These are phyloP conservation scores for Tylopilus sp. DNA, from an alignment of 768 basidiomycete genomes.

Conservation along the genomic window DNA sequence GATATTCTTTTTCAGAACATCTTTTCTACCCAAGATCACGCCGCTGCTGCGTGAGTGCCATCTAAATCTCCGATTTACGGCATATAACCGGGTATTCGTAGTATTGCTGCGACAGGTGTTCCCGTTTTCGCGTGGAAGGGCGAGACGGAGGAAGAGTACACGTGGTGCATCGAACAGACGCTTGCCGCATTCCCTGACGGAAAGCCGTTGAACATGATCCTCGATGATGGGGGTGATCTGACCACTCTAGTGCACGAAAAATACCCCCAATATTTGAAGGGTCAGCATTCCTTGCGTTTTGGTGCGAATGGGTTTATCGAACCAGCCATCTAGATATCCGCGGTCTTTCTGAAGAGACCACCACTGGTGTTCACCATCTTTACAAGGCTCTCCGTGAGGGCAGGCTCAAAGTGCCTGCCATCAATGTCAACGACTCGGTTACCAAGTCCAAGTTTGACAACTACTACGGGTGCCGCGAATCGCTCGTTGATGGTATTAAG, in stretches of 20 bases:
- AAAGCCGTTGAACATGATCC: slow-evolving; percentile 93
- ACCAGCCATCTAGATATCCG: slow-evolving; percentile 57
- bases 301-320: neutral
- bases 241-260: slow-evolving; percentile 95
- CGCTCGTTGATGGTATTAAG: slow-evolving; percentile 99
- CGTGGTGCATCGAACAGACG: slow-evolving; percentile 98
- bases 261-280: slow-evolving; percentile 83
- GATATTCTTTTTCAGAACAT: slow-evolving; percentile 66
- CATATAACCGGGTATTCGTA: slow-evolving; percentile 27
- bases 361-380: slow-evolving; percentile 98
- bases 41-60: slow-evolving; percentile 82
- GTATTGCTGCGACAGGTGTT: slow-evolving; percentile 96
- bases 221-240: slow-evolving; percentile 98
- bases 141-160: slow-evolving; percentile 98
- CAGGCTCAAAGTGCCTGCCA: slow-evolving; percentile 94
- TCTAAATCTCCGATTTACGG: neutral
- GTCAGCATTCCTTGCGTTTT: slow-evolving; percentile 35
- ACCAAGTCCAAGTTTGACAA: slow-evolving; percentile 99
- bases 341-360: slow-evolving; percentile 98
- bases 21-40: slow-evolving; percentile 99
- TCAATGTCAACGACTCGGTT: slow-evolving; percentile 99
- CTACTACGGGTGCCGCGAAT: slow-evolving; percentile 99
- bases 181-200: slow-evolving; percentile 82
- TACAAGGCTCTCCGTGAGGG: slow-evolving; percentile 98
- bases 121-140: slow-evolving; percentile 99